phyloP scores from a whole-genome alignment of 768 basidiomycete genomes.

The Suillus hirtellus region DNA sequence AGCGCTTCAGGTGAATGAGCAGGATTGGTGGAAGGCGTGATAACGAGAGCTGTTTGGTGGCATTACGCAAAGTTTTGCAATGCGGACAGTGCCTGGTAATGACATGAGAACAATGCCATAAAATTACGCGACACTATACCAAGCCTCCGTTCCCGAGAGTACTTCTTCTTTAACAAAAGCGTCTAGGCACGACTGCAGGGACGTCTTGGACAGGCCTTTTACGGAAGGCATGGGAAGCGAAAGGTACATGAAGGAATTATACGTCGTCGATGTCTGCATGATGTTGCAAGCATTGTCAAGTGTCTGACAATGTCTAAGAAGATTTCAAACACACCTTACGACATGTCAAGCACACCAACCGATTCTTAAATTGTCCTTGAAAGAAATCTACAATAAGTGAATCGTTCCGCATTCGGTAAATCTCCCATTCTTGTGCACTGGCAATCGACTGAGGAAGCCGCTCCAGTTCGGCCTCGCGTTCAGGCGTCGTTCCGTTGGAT shows the following conservation, averaged over 20 bases:
- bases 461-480: constrained; percentile 88
- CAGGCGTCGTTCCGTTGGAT: constrained; percentile 60
- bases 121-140: constrained; percentile 48
- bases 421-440: constrained; percentile 89
- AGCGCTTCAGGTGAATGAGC: constrained; percentile 89
- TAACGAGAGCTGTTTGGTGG: constrained; percentile 84
- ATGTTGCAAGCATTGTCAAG: constrained; percentile 15
- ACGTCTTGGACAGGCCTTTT: constrained; percentile 56
- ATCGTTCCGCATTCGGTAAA: constrained; percentile 88
- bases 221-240: constrained; percentile 83
- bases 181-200: constrained; percentile 81
- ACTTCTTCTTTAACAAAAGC: constrained; percentile 89
- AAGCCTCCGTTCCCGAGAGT: constrained; percentile 91
- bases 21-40: constrained; percentile 93
- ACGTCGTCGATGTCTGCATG: constrained; percentile 90
- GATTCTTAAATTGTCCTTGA: constrained; percentile 94
- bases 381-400: constrained; percentile 95
- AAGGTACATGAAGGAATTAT: constrained; percentile 95
- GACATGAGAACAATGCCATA: not conserved
- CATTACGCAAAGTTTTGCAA: constrained; percentile 86
- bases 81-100: constrained; percentile 86
- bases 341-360: constrained; percentile 88
- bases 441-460: constrained; percentile 83
- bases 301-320: constrained; percentile 3
- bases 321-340: constrained; percentile 57